Conservation (phyloP, 1,284 basidiomycete species). For the Malassezia japonica region DNA sequence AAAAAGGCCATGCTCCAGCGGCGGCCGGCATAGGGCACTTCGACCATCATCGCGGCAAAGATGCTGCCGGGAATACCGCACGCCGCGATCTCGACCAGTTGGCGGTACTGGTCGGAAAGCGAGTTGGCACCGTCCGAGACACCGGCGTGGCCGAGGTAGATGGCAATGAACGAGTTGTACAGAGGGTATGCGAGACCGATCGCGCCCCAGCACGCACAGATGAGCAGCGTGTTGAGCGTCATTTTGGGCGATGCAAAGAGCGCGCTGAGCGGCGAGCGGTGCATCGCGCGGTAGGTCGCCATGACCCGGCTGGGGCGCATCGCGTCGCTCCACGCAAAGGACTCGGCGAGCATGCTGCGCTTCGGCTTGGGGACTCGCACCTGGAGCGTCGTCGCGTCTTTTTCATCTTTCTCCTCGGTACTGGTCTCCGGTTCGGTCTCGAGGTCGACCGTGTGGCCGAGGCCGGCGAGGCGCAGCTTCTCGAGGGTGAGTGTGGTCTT, state of each 20-base stretch:
- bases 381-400: not conserved
- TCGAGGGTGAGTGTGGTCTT: constrained; percentile 26
- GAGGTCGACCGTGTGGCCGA: constrained; percentile 25
- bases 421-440: constrained; percentile 53
- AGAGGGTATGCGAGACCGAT: constrained; percentile 67
- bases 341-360: not conserved
- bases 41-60: constrained; percentile 56
- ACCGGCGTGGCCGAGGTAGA: constrained; percentile 55
- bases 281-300: constrained; percentile 18
- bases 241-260: constrained; percentile 60
- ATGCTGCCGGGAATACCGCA: constrained; percentile 59
- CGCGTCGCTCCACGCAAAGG: not conserved
- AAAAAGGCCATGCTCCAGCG: constrained; percentile 59
- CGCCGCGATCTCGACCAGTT: constrained; percentile 56
- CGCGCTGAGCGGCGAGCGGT: constrained; percentile 53
- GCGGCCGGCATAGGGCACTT: constrained; percentile 58
- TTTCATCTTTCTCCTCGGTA: constrained; percentile 48
- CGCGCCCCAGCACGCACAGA: constrained; percentile 59
- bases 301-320: constrained; percentile 17
- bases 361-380: constrained; percentile 1
- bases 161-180: constrained; percentile 60
- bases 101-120: constrained; percentile 58
- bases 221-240: constrained; percentile 57
- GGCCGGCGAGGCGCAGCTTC: constrained; percentile 27
- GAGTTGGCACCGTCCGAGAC: constrained; percentile 46